These are phyloP conservation scores for Colletotrichum godetiae DNA, from an alignment of 2,329 filamentous ascomycete genomes.

Conservation along the genomic window DNA sequence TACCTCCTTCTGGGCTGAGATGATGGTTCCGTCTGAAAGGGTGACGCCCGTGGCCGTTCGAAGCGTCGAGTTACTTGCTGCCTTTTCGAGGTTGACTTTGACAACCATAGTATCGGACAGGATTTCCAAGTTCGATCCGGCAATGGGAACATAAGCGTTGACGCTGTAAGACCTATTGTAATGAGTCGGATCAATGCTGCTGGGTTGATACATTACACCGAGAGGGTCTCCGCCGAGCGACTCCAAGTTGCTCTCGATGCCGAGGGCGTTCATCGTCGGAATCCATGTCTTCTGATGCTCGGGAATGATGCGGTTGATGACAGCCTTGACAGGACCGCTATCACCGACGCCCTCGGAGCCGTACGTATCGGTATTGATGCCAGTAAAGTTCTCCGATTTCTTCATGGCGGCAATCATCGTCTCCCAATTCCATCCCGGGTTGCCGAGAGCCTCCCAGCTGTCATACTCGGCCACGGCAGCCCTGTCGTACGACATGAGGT, in stretches of 20 bases:
- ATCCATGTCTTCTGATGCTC: constrained; percentile 55
- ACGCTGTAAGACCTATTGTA: constrained; percentile 60
- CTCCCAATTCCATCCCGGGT: constrained; percentile 49
- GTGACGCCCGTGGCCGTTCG: constrained; percentile 39
- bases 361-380: constrained; percentile 35
- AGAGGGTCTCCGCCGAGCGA: constrained; percentile 61
- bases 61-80: constrained; percentile 17
- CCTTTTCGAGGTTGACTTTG: constrained; percentile 49
- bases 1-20: constrained; percentile 45
- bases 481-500: constrained; percentile 52
- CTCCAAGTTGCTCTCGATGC: constrained; percentile 52
- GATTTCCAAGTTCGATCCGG: constrained; percentile 54
- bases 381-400: constrained; percentile 44
- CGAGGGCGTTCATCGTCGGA: constrained; percentile 57
- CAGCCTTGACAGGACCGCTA: constrained; percentile 41
- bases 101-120: constrained; percentile 49
- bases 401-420: constrained; percentile 48
- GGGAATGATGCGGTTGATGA: constrained; percentile 54
- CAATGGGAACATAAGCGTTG: constrained; percentile 55
- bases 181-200: constrained; percentile 57
- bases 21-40: constrained; percentile 39
- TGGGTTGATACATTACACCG: constrained; percentile 62
- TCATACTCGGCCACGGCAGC: constrained; percentile 45
- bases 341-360: constrained; percentile 38
- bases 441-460: constrained; percentile 48